Conservation (phyloP, 306 rosid genomes). For the Astragalus glycyphyllos region DNA sequence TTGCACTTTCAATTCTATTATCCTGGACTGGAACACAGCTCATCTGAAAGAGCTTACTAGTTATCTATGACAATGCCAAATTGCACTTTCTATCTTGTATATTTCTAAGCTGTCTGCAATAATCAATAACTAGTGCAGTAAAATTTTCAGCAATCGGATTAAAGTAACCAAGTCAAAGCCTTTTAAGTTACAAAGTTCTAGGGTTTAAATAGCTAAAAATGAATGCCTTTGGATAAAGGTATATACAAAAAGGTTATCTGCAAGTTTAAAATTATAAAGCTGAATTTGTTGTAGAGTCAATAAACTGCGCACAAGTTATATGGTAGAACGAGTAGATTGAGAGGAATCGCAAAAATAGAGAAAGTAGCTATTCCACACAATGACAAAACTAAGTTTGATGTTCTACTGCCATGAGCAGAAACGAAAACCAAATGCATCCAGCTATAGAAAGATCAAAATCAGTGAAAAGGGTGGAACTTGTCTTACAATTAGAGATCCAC, state of each 20-base stretch:
- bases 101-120: conserved; percentile 19
- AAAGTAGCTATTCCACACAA: conserved; percentile 15
- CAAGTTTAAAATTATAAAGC: not conserved
- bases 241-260: not conserved
- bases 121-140: conserved; percentile 19
- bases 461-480: conserved; percentile 8
- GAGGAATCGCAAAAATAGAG: conserved; percentile 8
- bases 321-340: conserved; percentile 9
- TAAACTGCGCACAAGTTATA: not conserved
- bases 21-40: conserved; percentile 30
- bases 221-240: conserved; percentile 13
- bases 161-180: conserved; percentile 10
- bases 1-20: conserved; percentile 24
- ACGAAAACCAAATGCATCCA: conserved; percentile 8
- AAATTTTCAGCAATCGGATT: conserved; percentile 18
- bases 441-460: not conserved
- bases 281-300: conserved; percentile 1
- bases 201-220: conserved; percentile 15
- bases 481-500: conserved; percentile 10
- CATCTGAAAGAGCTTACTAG: conserved; percentile 30
- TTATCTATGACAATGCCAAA: not conserved
- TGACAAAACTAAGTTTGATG: not conserved
- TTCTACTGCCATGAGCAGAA: conserved; percentile 1
- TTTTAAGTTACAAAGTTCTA: conserved; percentile 12
- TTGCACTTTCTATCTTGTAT: not conserved